These are phyloP conservation scores for Pseudodiploospora longispora DNA, from an alignment of 2,329 filamentous ascomycete genomes.

Conservation along the genomic window DNA sequence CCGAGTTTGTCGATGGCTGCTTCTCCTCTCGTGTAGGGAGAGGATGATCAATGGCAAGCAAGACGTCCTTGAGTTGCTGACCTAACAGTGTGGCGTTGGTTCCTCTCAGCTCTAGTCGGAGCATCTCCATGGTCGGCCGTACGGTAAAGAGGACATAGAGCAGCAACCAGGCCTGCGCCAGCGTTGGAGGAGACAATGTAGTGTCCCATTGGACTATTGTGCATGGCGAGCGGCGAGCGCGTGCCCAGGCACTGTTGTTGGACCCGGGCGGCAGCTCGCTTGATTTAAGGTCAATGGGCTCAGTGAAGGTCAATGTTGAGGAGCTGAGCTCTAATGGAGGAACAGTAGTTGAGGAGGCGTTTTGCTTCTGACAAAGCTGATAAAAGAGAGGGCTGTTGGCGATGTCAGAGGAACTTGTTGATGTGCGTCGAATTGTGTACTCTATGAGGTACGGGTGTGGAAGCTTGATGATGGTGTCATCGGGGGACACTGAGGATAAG, in stretches of 20 bases:
- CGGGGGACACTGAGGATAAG: conserved; percentile 19
- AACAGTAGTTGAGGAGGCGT: conserved; percentile 16
- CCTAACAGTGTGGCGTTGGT: conserved; percentile 24
- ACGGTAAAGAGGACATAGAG: conserved; percentile 45
- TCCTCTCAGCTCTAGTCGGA: conserved; percentile 40
- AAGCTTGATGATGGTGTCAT: conserved; percentile 37
- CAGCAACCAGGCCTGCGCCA: conserved; percentile 45
- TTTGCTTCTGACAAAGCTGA: conserved; percentile 25
- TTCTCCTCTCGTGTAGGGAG: conserved; percentile 23
- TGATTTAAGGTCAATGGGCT: conserved; percentile 39
- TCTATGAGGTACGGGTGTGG: conserved; percentile 42
- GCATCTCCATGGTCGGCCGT: conserved; percentile 37
- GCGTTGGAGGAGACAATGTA: conserved; percentile 28
- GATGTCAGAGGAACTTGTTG: conserved; percentile 3
- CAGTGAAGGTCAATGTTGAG: conserved; percentile 34
- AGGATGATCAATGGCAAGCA: conserved; percentile 43
- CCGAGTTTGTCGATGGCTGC: conserved; percentile 13
- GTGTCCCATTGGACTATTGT: conserved; percentile 37
- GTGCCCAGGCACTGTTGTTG: conserved; percentile 49
- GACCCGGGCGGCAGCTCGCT: conserved; percentile 40
- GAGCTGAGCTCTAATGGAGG: conserved; percentile 24
- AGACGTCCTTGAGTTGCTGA: conserved; percentile 36
- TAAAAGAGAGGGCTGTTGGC: conserved; percentile 17
- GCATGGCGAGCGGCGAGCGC: conserved; percentile 45
- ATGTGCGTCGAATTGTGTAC: conserved; percentile 31